Base-by-base conservation (phyloP, 805 yeast genomes). In the Lachancea sp. region DNA sequence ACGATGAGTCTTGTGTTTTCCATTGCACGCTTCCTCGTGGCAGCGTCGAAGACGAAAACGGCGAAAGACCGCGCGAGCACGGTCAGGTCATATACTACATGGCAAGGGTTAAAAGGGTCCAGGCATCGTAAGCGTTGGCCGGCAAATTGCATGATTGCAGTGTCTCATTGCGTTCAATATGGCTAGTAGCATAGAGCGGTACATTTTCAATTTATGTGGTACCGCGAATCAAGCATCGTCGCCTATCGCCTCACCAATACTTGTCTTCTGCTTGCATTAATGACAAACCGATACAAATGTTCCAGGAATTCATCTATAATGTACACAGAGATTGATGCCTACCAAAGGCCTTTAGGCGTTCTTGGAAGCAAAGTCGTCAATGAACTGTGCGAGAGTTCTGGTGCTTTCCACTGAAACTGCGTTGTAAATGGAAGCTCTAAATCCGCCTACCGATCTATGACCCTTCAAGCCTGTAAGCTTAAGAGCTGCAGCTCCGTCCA, bases 361-460 rank as follows among this genome's bases (percentile, higher is more conserved):
- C 26, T 38, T 29, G 12, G 73, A 57, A 30, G 81, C 93, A 68
- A 84, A 88, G 38, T 76, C 72, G 17, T 71, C 66, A 36, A 85
- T 66, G 55, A 76, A 87, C 17, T 71, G 67, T 31, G 73, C 79
- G 53, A 88, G 70, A 46, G 69, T 55, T 49, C 78, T 68, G 25
- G 79, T 82, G 56, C 86, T 78, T 18, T 74, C 72, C 39, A 78
- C 68, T 3, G 80, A 64, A 42, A 93, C 85, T 13, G 98, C 96
- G 59, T 93, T 91, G 66, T 91, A 90, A 44, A 89, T 70, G 12
- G 97, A 89, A 13, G 95, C 90, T 66, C 99, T 82, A 67, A 93
- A 84, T 26, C 99, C 99, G 42, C 98, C 98, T 36, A 91, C 98
- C 3, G 96, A 87, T 64, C 98, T 79, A 67, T 91, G 98, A 35